Base-by-base conservation (phyloP, 805 yeast species). In the Geotrichum ghanense region DNA sequence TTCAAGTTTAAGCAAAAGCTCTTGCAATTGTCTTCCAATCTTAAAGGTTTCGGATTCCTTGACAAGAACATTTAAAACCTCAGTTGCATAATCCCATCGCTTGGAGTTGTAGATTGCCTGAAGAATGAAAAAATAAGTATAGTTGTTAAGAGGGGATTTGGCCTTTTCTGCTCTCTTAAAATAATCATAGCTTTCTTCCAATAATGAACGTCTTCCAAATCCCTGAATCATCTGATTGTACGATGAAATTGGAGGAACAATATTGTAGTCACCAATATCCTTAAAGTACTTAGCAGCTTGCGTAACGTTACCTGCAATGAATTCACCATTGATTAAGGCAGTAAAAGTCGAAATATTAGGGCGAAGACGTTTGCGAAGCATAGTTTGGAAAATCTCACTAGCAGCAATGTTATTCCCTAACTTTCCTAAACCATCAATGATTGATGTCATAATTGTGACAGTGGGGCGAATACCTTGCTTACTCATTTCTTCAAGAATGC, bases 381-480 rank as follows among this genome's bases (percentile, higher is more conserved):
- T 65, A 45, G 61, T 57, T 14, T 71, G 65, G 55, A 72, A 75
- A 22, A 81, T 53, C 1, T 56, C 53, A 41, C 81, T 65, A 0
- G 83, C 84, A n/a, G 76, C 70, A 12, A 63, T 67, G 9, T 72
- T 55, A 46, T 77, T 70, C 34, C 65, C 48, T 45, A 70, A 68
- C 53, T 69, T 69, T 48, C 72, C 65, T 49, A 81, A 67, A 12
- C 78, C 78, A 45, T 71, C 73, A 48, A 81, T 65, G 27, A 83
- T 64, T 9, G 78, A 64, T 5, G 80, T 68, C 47, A 71, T 60
- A 22, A 83, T 74, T 46, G 64, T 67, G 26, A 66, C 63, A 55
- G 73, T 78, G 48, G 68, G 58, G 27, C 57, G 53, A 48, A 75
- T 53, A 1, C 67, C 69, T 17, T 57, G 58, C 20, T 56, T 50